phyloP scores from a whole-genome alignment of 2,329 filamentous ascomycete genomes.

The Epichloe gansuensis region DNA sequence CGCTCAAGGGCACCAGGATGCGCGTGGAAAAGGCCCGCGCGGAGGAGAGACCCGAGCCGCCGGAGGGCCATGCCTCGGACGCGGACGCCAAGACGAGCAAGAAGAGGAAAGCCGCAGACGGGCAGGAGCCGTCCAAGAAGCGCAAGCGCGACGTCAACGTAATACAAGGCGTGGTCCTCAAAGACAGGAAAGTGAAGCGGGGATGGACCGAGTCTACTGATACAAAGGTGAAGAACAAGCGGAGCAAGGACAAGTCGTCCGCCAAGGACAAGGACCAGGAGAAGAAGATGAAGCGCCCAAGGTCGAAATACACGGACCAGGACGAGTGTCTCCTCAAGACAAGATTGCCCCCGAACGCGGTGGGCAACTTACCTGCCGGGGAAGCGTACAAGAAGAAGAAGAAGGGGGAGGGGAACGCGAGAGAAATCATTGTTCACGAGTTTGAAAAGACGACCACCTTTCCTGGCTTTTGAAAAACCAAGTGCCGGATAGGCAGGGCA shows the following conservation, averaged over 20 bases:
- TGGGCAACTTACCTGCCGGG: conserved; percentile 29
- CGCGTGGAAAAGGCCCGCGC: conserved; percentile 71
- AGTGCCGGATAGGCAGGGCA: conserved; percentile 18
- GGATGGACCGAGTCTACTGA: conserved; percentile 69
- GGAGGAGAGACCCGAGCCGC: conserved; percentile 25
- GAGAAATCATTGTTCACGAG: conserved; percentile 68
- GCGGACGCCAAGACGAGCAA: conserved; percentile 15
- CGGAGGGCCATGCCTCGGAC: conserved; percentile 17
- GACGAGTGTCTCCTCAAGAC: conserved; percentile 80
- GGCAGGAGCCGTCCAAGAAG: conserved; percentile 29
- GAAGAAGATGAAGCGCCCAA: conserved; percentile 45
- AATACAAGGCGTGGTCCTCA: conserved; percentile 56
- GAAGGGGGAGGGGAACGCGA: conserved; percentile 5
- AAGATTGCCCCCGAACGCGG: conserved; percentile 43
- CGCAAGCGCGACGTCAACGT: conserved; percentile 40
- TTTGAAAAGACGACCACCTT: conserved; percentile 77
- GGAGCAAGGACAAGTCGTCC: conserved; percentile 31
- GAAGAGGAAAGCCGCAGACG: conserved; percentile 24
- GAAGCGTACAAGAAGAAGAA: conserved; percentile 42
- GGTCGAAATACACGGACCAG: conserved; percentile 70
- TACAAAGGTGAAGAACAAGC: conserved; percentile 34
- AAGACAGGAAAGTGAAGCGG: conserved; percentile 69
- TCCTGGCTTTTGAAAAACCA: conserved; percentile 63
- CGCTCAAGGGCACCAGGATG: conserved; percentile 75
- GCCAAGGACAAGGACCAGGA: conserved; percentile 37